Base-by-base conservation (phyloP, 1,284 basidiomycete species). In the Ganoderma resinaceum region DNA sequence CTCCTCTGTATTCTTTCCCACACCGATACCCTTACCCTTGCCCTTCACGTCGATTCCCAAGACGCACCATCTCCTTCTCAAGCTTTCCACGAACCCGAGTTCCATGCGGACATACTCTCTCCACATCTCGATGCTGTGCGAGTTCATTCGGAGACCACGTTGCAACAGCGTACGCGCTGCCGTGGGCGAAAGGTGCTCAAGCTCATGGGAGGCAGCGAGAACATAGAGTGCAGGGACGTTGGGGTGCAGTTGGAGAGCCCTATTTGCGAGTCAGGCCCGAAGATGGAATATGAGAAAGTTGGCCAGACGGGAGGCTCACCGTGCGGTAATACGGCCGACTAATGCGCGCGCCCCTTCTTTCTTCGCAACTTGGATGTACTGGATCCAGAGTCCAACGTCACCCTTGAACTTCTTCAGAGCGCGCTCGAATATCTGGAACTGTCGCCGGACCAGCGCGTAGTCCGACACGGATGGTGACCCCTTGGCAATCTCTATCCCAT, bases 101-200 rank as follows among this genome's bases (percentile, higher is more conserved):
- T 98, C 96, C 89, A 98, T 95, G 76, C 92, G 91, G 72, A 96
- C 89, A 79, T 97, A 96, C 79, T 96, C 95, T 40, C 85, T 84
- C 95, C 95, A 97, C 78, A 97, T 84, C 69, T 90, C 88, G 26
- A 88, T 80, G 70, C 88, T 92, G 55, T 91, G 86, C 8, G 85
- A 82, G 70, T 95, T 90, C 64, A 96, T 78, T 37, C 96, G 87
- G 60, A 98, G 85, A 2, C 95, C 96, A 3, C 96, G 90, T 72
- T 97, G 94, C 43, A 98, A 84, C 31, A 97, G 83, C 20, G 91
- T 87, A 26, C 96, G 92, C 9, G 96, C 95, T 0, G 94, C 89
- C n/a, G 91, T 88, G 16, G 93, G 91, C 0, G 93, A 92, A 53
- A 89, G 86, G 66, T 90, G 89, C 18, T 90, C 88, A 53, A 98